Percentiles rank a stretch among this genome's conserved stretches.
These are phyloP conservation scores for Bolboschoenus planiculmis DNA, from an alignment of 176 grass and related monocot species.

Conservation along the genomic window DNA sequence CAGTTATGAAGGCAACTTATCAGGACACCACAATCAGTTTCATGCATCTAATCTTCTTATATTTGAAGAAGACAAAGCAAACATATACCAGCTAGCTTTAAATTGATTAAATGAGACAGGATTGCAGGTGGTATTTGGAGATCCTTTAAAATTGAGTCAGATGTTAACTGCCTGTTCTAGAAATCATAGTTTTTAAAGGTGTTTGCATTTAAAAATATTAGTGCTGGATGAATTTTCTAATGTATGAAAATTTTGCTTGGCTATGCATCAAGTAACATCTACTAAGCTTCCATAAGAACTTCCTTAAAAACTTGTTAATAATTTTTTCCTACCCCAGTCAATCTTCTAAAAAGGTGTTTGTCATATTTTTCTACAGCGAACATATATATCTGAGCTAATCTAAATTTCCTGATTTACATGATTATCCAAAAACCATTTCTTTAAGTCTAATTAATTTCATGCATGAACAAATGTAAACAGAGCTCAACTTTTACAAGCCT, in stretches of 20 bases:
- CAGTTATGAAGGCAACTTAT: not conserved
- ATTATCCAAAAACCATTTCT: not conserved
- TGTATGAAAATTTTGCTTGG: not conserved
- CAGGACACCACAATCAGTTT: not conserved
- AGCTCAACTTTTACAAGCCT: slow-evolving; percentile 47
- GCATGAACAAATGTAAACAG: slow-evolving; percentile 32
- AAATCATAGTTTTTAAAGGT: not conserved
- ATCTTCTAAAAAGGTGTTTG: not conserved
- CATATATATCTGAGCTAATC: not conserved
- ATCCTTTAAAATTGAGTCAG: not conserved
- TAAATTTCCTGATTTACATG: not conserved
- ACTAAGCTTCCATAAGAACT: not conserved
- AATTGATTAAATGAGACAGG: not conserved
- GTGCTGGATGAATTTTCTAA: not conserved
- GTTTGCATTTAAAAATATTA: not conserved
- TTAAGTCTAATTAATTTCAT: not conserved
- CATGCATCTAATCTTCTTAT: not conserved
- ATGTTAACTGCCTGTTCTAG: not conserved
- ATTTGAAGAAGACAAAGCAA: not conserved
- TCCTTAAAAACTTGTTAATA: not conserved
- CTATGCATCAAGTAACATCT: not conserved
- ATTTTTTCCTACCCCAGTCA: not conserved
- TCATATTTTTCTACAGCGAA: not conserved
- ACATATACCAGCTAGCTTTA: not conserved
- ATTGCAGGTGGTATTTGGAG: not conserved